Conservation (phyloP, 2,329 filamentous ascomycete genomes). For the Xylariaceae sp. region DNA sequence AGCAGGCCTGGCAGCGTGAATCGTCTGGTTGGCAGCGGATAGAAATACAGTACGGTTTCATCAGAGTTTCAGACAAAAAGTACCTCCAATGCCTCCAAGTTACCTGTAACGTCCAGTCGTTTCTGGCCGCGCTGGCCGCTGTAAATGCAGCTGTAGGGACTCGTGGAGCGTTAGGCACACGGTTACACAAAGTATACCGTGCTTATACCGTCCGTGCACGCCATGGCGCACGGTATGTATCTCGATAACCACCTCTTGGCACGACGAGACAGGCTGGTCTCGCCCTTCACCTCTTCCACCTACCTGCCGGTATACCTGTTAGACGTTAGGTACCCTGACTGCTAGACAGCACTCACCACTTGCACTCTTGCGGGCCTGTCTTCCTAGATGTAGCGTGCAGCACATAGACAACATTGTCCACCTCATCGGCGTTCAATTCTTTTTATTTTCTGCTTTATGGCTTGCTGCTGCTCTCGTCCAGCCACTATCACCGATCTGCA, state of each 20-base stretch:
- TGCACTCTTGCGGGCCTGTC: background rate
- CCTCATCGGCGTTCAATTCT: background rate
- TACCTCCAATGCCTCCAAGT: background rate
- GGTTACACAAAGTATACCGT: background rate
- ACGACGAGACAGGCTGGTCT: background rate
- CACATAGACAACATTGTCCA: conserved; percentile 4
- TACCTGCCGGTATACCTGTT: background rate
- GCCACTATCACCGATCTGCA: background rate
- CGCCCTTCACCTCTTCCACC: background rate
- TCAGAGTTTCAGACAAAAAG: background rate
- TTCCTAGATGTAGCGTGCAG: conserved; percentile 5
- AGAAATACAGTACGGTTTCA: background rate
- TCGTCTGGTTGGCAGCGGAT: background rate
- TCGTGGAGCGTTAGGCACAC: background rate
- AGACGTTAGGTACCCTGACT: background rate
- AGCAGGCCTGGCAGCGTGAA: background rate
- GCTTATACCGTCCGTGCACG: background rate
- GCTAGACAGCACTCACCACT: background rate
- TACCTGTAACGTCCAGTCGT: background rate
- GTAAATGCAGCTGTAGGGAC: background rate
- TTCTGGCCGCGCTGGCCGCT: background rate
- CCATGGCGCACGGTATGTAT: background rate
- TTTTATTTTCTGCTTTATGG: background rate
- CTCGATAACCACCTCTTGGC: background rate
- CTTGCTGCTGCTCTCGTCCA: background rate